Evolutionary conservation across 371 early-diverging fungal species (phyloP).

Genomic region (Rhizopus sp.): DNA sequence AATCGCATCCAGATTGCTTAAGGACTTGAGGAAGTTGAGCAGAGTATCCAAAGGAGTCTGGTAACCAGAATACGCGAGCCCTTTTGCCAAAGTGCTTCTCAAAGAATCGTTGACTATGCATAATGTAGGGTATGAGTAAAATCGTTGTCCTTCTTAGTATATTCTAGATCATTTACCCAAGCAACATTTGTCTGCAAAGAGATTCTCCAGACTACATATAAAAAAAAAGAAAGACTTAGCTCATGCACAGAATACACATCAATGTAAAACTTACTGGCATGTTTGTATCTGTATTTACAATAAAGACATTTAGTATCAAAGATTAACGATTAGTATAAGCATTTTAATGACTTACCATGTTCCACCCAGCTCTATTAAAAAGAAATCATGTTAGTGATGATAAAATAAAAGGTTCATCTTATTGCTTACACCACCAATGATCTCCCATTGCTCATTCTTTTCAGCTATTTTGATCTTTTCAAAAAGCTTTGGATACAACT

Average conservation of each 20-base stretch:
- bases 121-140: background rate
- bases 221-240: background rate
- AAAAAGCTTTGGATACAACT: slow-evolving; percentile 84
- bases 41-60: slow-evolving; percentile 87
- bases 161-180: slow-evolving; percentile 47
- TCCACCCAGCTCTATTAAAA: slow-evolving; percentile 54
- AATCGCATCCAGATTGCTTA: slow-evolving; percentile 77
- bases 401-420: background rate
- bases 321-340: too few relatives aligned
- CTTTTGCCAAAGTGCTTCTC: slow-evolving; percentile 83
- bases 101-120: slow-evolving; percentile 75
- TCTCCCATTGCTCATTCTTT: slow-evolving; percentile 82
- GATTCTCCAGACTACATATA: slow-evolving; percentile 81
- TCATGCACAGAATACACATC: background rate
- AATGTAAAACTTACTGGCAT: slow-evolving; percentile 61
- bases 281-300: slow-evolving; percentile 84
- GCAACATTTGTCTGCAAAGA: slow-evolving; percentile 89
- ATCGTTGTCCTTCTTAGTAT: too few relatives aligned
- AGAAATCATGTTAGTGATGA: background rate
- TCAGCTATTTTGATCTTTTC: slow-evolving; percentile 70
- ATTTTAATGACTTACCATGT: slow-evolving; percentile 32
- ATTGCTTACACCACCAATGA: slow-evolving; percentile 81
- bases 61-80: slow-evolving; percentile 91
- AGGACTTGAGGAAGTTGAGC: slow-evolving; percentile 89
- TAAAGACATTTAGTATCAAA: too few relatives aligned